phyloP scores from a whole-genome alignment of 2,329 filamentous ascomycete genomes.

The Botryotinia globosa region DNA sequence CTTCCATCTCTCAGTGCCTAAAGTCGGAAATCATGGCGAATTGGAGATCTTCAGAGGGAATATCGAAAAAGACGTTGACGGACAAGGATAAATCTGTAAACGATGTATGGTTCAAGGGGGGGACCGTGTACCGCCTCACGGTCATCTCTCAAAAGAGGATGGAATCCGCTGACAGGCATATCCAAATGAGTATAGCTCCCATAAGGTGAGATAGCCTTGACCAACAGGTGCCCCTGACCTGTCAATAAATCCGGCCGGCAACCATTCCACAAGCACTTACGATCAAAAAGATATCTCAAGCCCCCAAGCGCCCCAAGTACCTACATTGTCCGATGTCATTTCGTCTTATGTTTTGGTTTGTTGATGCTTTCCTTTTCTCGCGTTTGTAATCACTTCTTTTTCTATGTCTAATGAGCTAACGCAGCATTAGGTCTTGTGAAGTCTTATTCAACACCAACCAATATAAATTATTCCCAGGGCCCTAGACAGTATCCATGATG shows the following conservation, averaged over 20 bases:
- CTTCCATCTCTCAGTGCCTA: constrained; percentile 30
- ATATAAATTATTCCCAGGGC: constrained; percentile 2
- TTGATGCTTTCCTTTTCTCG: constrained; percentile 22
- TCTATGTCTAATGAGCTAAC: constrained; percentile 18
- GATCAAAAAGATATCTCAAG: constrained; percentile 16
- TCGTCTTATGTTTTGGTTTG: constrained; percentile 13
- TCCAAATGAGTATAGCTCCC: constrained; percentile 26
- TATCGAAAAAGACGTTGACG: constrained; percentile 34
- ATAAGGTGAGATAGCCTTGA: constrained; percentile 17
- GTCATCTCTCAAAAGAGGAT: constrained; percentile 28
- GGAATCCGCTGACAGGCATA: constrained; percentile 29
- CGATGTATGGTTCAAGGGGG: constrained; percentile 26
- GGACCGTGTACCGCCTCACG: constrained; percentile 30
- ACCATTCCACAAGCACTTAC: constrained; percentile 13
- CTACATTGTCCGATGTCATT: constrained; percentile 14
- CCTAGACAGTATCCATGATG: constrained; percentile 7
- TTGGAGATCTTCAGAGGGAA: constrained; percentile 30
- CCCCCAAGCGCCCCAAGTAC: constrained; percentile 25
- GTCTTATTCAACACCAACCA: constrained; percentile 31
- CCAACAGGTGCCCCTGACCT: constrained; percentile 27
- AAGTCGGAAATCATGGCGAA: constrained; percentile 34
- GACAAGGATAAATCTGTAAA: constrained; percentile 26
- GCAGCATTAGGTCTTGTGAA: constrained; percentile 25
- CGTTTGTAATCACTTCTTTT: constrained; percentile 14
- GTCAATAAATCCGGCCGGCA: constrained; percentile 28